Conservation (phyloP, 768 basidiomycete genomes). For the Leccinum uliginosum region DNA sequence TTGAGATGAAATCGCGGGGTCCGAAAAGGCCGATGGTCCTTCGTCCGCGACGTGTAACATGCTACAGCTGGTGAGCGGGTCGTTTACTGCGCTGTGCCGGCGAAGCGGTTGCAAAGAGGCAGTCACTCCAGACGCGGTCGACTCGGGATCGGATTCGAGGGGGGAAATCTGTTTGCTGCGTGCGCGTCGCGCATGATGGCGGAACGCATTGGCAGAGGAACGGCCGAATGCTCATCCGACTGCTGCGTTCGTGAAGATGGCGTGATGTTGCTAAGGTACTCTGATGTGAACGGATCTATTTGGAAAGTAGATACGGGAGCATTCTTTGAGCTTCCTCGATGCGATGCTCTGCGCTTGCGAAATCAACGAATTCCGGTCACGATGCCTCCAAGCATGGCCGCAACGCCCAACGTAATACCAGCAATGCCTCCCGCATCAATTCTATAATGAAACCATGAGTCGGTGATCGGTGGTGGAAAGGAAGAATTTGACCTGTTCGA, state of each 20-base stretch:
- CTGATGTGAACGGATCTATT: slow-evolving; percentile 2
- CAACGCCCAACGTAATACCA: slow-evolving; percentile 11
- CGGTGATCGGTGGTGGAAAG: not conserved
- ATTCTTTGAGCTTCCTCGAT: not conserved
- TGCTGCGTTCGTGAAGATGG: not conserved
- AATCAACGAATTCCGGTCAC: slow-evolving; percentile 4
- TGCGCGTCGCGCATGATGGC: slow-evolving; percentile 13
- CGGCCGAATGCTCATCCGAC: not conserved
- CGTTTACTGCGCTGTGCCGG: not conserved
- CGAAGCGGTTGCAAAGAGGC: slow-evolving; percentile 1
- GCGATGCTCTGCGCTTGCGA: slow-evolving; percentile 4
- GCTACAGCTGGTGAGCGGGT: not conserved
- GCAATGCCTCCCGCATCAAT: slow-evolving; percentile 4
- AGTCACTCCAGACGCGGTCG: not conserved
- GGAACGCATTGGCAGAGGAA: slow-evolving; percentile 5
- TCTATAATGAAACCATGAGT: slow-evolving; percentile 11
- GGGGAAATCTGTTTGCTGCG: not conserved
- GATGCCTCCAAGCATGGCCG: not conserved
- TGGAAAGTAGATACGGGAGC: not conserved
- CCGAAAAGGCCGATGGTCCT: not conserved
- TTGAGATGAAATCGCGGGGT: not conserved
- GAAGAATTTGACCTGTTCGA: slow-evolving; percentile 11
- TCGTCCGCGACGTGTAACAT: not conserved
- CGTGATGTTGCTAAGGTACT: not conserved
- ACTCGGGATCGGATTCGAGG: not conserved